Base-by-base conservation (phyloP, 2,329 filamentous ascomycete genomes). In the Thyridium curvatum region DNA sequence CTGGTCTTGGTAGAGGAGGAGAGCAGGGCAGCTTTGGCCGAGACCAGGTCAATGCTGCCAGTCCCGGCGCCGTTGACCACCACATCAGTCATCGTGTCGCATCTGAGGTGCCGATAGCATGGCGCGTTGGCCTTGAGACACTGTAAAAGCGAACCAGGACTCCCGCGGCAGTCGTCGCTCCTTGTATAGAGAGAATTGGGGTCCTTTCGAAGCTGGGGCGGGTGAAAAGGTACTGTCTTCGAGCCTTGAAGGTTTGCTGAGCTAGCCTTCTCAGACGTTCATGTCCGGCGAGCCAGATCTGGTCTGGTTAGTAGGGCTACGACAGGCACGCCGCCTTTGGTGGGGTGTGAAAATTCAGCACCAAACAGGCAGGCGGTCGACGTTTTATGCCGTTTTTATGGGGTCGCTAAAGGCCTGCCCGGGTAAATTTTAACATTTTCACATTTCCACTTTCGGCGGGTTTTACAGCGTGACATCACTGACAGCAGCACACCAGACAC, bases 1-100 rank as follows among this genome's bases (percentile, higher is more conserved):
- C 82, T 72, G 15, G 60, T 51, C 28, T 64, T 61, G 12, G 79
- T 83, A 8, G 81, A 84, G 34, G 82, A 82, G 32, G 79, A 81
- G 37, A 69, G 66, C 43, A 84, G 60, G 37, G 70, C 72, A 35
- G 64, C 60, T 51, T 66, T 71, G 39, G 65, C 65, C 43, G 66
- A 61, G 39, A 59, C 58, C 48, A 77, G 60, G 59, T 82, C 72
- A 46, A 80, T 58, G 49, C 55, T 54, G 49, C 59, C 53, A 45
- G 58, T 50, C 36, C 54, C 52, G 41, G 57, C 51, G 49, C 60
- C 62, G 53, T 67, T 65, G 50, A 60, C 56, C 55, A 61, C 60
- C 53, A 59, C 60, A 64, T 72, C 68, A 65, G 68, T 67, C 71
- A 71, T 75, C 53, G 62, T 68, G 56, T 49, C 52, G 51, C 38